Base-by-base conservation (phyloP, 805 yeast species). In the Yamadazyma philogaea region DNA sequence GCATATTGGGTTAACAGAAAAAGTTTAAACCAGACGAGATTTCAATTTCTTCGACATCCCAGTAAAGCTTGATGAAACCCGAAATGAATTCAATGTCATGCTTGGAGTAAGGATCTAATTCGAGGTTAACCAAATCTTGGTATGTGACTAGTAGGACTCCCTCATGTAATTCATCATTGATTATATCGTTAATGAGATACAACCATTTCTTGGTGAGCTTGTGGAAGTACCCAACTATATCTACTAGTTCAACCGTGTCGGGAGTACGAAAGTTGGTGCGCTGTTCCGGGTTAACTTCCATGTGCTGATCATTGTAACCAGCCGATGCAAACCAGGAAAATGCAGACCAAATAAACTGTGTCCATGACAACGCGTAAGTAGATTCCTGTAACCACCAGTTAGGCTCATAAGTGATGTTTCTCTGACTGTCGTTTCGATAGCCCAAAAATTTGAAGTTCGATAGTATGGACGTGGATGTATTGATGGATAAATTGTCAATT, bases 291-390 rank as follows among this genome's bases (percentile, higher is more conserved):
- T 37, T 32, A 14, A 47, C 45, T 34, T 39, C 49, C 24, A 31
- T 39, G 16, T 55, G 46, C 16, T 46, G 43, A 33, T 44, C 48
- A 5, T 53, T 57, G 45, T 81, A 84, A 7, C 93, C 95, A 1
- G 93, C 91, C 22, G 85, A 75, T 2, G 95, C 95, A 88, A 91
- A 86, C 93, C 93, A 86, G 16, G 84, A 66, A 45, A 85, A 74
- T 0, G 89, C 89, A 41, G 76, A 69, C 85, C 86, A 81, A 1
- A 81, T 65, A 31, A 75, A 66, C 50, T 79, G 82, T 41, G 70
- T 67, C 75, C 85, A 73, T 1, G 84, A 71, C 17, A 71, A 57
- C 1, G 79, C 68, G 38, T 75, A 79, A 1, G 77, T 67, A 10
- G 70, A 69, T 3, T 56, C 53, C 2, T 57, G 51, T 8, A 55